phyloP scores from a whole-genome alignment of 2,329 filamentous ascomycete species.

The Lasiodiplodia hormozganensis region DNA sequence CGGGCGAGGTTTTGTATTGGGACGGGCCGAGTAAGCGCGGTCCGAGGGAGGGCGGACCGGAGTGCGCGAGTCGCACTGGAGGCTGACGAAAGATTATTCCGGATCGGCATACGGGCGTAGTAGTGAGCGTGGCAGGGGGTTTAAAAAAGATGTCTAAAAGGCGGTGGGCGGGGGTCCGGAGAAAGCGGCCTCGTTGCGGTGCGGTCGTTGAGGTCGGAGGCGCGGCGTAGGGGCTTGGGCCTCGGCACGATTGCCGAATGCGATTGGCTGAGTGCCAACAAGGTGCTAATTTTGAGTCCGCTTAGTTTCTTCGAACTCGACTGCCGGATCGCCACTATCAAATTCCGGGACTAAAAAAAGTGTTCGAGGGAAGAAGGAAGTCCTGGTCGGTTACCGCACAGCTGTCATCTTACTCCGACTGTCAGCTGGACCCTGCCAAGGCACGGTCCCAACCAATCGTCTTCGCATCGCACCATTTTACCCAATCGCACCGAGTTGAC shows the following conservation, averaged over 20 bases:
- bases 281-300: neutral
- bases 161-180: conserved; percentile 10
- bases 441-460: neutral
- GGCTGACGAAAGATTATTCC: neutral
- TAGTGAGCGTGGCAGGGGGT: neutral
- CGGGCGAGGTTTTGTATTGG: conserved; percentile 4
- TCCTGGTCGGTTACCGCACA: neutral
- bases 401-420: neutral
- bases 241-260: conserved; percentile 6
- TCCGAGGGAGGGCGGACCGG: neutral
- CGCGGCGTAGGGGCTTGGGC: conserved; percentile 6
- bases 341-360: neutral
- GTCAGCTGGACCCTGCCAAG: neutral
- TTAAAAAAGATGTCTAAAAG: neutral
- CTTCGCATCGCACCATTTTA: neutral
- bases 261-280: conserved; percentile 6
- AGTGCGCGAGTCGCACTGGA: neutral
- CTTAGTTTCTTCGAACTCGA: neutral
- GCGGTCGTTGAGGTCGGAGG: conserved; percentile 19
- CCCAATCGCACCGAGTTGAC: neutral
- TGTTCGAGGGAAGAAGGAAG: neutral
- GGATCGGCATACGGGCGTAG: conserved; percentile 21
- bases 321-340: neutral
- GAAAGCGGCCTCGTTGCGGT: neutral
- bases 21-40: neutral